Evolutionary conservation across 2,329 filamentous ascomycete genomes (phyloP).

Genomic region (Aspergillus phoenicis): DNA sequence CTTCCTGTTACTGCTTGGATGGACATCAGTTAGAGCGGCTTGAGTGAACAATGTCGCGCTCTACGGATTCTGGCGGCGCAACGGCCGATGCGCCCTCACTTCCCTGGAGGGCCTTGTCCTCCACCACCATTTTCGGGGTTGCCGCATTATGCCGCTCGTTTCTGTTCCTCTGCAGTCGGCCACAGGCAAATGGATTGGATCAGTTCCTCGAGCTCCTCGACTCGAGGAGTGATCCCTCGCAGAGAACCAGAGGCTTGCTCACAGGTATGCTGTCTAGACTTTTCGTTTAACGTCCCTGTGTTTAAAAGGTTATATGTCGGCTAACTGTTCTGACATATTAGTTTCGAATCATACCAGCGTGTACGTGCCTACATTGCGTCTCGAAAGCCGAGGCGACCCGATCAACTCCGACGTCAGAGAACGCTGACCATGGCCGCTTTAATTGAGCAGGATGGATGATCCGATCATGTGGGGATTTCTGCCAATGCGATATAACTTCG

Average conservation of each 20-base stretch:
- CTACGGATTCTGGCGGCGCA: conserved; percentile 42
- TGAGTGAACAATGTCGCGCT: conserved; percentile 25
- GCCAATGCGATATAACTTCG: conserved; percentile 71
- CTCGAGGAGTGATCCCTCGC: conserved; percentile 65
- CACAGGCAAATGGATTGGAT: conserved; percentile 76
- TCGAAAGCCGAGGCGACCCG: conserved; percentile 21
- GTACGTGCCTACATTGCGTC: conserved; percentile 60
- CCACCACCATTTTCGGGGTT: conserved; percentile 72
- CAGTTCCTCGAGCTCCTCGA: conserved; percentile 76
- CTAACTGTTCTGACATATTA: conserved; percentile 36
- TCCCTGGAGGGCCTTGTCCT: conserved; percentile 71
- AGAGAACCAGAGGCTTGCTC: conserved; percentile 74
- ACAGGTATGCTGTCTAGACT: conserved; percentile 63
- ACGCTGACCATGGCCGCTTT: conserved; percentile 31
- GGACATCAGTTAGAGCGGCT: conserved; percentile 24
- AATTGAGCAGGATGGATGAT: conserved; percentile 74
- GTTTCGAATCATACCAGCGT: conserved; percentile 88
- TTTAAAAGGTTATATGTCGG: too few relatives aligned
- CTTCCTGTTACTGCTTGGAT: conserved; percentile 26
- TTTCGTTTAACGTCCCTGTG: neutral
- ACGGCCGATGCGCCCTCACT: conserved; percentile 48
- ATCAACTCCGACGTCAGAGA: conserved; percentile 19
- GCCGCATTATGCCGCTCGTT: conserved; percentile 73
- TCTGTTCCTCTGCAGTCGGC: conserved; percentile 70
- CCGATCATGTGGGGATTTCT: conserved; percentile 91